phyloP scores from a whole-genome alignment of 345 rosid genomes.

The Lagerstroemia speciosa region DNA sequence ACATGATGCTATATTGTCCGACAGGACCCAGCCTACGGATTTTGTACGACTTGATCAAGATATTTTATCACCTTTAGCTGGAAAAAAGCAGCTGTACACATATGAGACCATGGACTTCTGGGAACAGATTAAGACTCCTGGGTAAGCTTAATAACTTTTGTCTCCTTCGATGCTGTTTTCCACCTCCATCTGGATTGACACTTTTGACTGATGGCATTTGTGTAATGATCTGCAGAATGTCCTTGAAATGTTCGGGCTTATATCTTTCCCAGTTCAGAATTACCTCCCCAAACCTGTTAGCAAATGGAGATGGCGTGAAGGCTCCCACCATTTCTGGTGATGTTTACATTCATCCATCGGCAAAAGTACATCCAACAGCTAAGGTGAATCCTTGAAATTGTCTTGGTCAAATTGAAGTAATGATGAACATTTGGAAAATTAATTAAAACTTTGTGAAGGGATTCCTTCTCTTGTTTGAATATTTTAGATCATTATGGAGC shows the following conservation, averaged over 20 bases:
- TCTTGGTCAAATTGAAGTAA: background rate
- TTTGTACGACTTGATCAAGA: conserved; percentile 90
- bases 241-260: conserved; percentile 71
- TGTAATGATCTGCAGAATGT: conserved; percentile 45
- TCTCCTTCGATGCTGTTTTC: too few species aligned
- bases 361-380: conserved; percentile 91
- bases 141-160: conserved; percentile 30
- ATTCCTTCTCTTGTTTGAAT: background rate
- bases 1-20: conserved; percentile 2
- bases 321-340: conserved; percentile 66
- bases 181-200: background rate
- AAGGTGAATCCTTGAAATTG: conserved; percentile 43
- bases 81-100: conserved; percentile 74
- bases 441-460: background rate
- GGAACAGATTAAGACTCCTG: conserved; percentile 97
- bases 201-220: background rate
- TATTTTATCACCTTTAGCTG: conserved; percentile 90
- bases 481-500: too few species aligned
- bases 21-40: conserved; percentile 57
- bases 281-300: conserved; percentile 66
- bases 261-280: conserved; percentile 72
- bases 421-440: background rate
- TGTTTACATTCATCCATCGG: conserved; percentile 91
- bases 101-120: conserved; percentile 86
- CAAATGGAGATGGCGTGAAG: conserved; percentile 69